Evolutionary conservation across 2,329 filamentous ascomycete genomes (phyloP), one percentile per base, ranked within the genome.

Genomic region (Beauveria pseudobassiana): DNA sequence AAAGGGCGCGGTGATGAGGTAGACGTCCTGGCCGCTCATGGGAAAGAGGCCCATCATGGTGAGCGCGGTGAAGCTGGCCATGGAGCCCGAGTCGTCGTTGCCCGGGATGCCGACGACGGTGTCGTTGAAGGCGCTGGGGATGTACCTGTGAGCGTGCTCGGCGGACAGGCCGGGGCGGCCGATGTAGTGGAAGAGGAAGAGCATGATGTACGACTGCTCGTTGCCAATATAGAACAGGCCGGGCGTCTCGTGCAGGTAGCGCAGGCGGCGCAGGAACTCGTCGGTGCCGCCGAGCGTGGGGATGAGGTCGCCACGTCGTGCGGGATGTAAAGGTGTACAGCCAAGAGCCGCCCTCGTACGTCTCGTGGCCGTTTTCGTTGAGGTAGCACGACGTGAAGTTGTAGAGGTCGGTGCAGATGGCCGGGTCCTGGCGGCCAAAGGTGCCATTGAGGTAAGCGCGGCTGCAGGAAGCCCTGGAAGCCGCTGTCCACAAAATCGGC

Each of bases 401-500:
- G 69, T 77, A 80, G 26, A 71, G 69, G 65, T 76, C 73, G 6
- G 67, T 69, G 56, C 69, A 70, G 18, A 69, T 65, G 3, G 68
- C 62, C 0, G 88, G 87, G 67, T 88, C 83, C 70, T 91, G 88
- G 67, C 82, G 87, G 1, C 80, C 82, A 77, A 84, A 91, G 3
- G 83, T 86, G 30, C 84, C 83, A 65, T 91, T 88, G 5, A 82
- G 69, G 56, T 83, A 85, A 85, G 46, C 82, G 82, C 14, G 88
- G 87, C 72, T 90, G 87, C 63, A 91, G 76, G 70, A 91, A 92
- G 7, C 89, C 89, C 0, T 76, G 79, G 70, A 88, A 91, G 53
- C 85, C 79, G 0, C 73, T 80, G 61, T 64, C 63, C 3, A 63
- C 61, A 22, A 64, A n/a, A 10, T 56, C 61, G 38, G 56, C 46